A percentile compares a stretch with the other conserved stretches of the same genome.
These are phyloP conservation scores for Zymoseptoria passerinii DNA, from an alignment of 2,329 filamentous ascomycete genomes.

Conservation along the genomic window DNA sequence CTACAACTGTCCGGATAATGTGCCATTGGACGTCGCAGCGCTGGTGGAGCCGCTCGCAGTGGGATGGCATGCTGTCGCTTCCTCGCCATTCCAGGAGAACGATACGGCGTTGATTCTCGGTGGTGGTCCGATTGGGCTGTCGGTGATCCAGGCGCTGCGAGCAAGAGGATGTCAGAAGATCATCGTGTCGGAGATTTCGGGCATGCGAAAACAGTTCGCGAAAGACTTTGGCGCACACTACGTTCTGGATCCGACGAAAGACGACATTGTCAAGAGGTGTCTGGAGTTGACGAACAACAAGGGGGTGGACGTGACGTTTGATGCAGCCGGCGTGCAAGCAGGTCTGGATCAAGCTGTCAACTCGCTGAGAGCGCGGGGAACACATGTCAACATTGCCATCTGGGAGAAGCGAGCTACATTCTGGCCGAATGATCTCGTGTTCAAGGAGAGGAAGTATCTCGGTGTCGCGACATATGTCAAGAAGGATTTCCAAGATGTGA, in stretches of 20 bases:
- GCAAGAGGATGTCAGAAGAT: slow-evolving; percentile 41
- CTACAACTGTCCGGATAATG: slow-evolving; percentile 43
- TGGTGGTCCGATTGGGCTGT: slow-evolving; percentile 47
- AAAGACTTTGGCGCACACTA: slow-evolving; percentile 44
- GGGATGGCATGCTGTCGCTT: slow-evolving; percentile 48
- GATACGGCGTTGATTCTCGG: slow-evolving; percentile 44
- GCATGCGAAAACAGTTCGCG: slow-evolving; percentile 42
- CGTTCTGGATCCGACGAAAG: slow-evolving; percentile 41
- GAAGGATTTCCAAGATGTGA: slow-evolving; percentile 43
- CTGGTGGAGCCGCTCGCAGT: slow-evolving; percentile 48
- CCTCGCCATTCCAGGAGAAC: slow-evolving; percentile 41
- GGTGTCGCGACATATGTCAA: slow-evolving; percentile 45
- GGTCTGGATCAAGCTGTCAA: slow-evolving; percentile 43
- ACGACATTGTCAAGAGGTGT: slow-evolving; percentile 40
- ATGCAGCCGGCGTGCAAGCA: slow-evolving; percentile 46
- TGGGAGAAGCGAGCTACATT: slow-evolving; percentile 47
- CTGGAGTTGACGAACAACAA: slow-evolving; percentile 37
- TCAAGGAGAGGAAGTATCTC: slow-evolving; percentile 46
- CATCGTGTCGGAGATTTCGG: slow-evolving; percentile 46
- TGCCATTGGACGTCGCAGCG: slow-evolving; percentile 44
- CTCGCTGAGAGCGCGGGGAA: slow-evolving; percentile 43
- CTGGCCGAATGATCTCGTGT: slow-evolving; percentile 44
- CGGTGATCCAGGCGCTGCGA: slow-evolving; percentile 40
- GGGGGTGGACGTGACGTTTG: slow-evolving; percentile 45
- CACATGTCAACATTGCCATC: slow-evolving; percentile 48